Percentiles rank a stretch among this genome's conserved stretches.
Conservation (phyloP, 805 yeast genomes). For the Huiozyma sinensis region DNA sequence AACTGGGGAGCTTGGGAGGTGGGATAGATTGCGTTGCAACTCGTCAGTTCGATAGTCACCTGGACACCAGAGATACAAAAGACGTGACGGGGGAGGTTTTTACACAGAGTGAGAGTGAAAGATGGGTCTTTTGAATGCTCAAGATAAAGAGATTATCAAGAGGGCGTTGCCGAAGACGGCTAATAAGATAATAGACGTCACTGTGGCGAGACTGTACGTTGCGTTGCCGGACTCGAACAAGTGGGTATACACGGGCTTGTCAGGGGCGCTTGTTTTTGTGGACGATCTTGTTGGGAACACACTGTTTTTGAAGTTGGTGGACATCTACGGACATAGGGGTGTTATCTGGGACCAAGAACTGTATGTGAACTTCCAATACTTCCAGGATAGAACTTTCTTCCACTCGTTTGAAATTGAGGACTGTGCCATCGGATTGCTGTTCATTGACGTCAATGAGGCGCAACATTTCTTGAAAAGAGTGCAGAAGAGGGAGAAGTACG, state of each 20-base stretch:
- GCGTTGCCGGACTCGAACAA: slow-evolving; percentile 74
- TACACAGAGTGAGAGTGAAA: not conserved
- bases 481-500: slow-evolving; percentile 65
- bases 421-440: slow-evolving; percentile 74
- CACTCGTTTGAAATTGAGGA: slow-evolving; percentile 92
- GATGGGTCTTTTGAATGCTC: slow-evolving; percentile 35
- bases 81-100: not conserved
- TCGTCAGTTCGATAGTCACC: too few species aligned
- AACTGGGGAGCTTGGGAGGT: too few species aligned
- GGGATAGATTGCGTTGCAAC: too few species aligned
- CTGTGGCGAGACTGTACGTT: slow-evolving; percentile 79
- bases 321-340: slow-evolving; percentile 70
- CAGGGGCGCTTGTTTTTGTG: slow-evolving; percentile 78
- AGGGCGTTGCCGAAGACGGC: slow-evolving; percentile 80
- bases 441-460: slow-evolving; percentile 85
- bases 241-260: slow-evolving; percentile 83
- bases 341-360: slow-evolving; percentile 97
- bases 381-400: slow-evolving; percentile 90
- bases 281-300: slow-evolving; percentile 94
- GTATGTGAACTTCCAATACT: slow-evolving; percentile 76
- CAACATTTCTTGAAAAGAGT: slow-evolving; percentile 75
- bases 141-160: slow-evolving; percentile 83
- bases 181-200: slow-evolving; percentile 80
- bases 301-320: slow-evolving; percentile 81
- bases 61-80: not conserved